phyloP scores from a whole-genome alignment of 2,329 filamentous ascomycete genomes.

The Arthrinium puccinioides region DNA sequence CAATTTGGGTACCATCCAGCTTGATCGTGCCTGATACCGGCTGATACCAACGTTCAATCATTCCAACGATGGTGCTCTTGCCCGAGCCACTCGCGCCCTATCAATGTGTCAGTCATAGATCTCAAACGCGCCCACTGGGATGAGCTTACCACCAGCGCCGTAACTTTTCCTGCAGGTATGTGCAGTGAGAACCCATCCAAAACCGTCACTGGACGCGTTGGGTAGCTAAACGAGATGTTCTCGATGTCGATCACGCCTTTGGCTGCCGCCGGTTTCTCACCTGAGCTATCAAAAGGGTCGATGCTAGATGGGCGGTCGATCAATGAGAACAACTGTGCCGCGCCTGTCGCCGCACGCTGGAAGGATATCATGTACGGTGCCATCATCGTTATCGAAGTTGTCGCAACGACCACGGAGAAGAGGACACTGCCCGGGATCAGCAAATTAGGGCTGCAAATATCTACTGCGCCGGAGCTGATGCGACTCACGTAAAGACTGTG shows the following conservation, averaged over 20 bases:
- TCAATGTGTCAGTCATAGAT: too few relatives aligned
- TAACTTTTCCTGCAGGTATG: constrained; percentile 37
- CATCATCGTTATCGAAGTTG: too few relatives aligned
- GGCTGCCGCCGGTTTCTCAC: constrained; percentile 18
- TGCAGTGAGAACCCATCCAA: constrained; percentile 32
- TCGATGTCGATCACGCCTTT: constrained; percentile 28
- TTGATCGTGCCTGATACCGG: constrained; percentile 69
- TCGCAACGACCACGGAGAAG: too few relatives aligned
- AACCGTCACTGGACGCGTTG: constrained; percentile 33
- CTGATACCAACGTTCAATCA: constrained; percentile 86
- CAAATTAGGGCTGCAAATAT: too few relatives aligned
- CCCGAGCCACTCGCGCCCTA: constrained; percentile 17
- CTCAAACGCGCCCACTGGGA: too few relatives aligned
- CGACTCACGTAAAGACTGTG: neutral
- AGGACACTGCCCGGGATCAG: too few relatives aligned
- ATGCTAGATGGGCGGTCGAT: constrained; percentile 29
- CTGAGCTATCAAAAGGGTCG: constrained; percentile 25
- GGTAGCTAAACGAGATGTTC: constrained; percentile 36
- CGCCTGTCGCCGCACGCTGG: constrained; percentile 27
- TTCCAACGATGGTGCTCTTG: constrained; percentile 68
- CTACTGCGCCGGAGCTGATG: too few relatives aligned
- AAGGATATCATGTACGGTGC: constrained; percentile 27
- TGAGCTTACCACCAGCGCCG: constrained; percentile 27
- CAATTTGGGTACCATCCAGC: constrained; percentile 78
- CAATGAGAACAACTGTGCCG: constrained; percentile 27